Evolutionary conservation across 2,329 filamentous ascomycete genomes (phyloP), one percentile per base, ranked within the genome.

Genomic region (Cladosporium sp.): DNA sequence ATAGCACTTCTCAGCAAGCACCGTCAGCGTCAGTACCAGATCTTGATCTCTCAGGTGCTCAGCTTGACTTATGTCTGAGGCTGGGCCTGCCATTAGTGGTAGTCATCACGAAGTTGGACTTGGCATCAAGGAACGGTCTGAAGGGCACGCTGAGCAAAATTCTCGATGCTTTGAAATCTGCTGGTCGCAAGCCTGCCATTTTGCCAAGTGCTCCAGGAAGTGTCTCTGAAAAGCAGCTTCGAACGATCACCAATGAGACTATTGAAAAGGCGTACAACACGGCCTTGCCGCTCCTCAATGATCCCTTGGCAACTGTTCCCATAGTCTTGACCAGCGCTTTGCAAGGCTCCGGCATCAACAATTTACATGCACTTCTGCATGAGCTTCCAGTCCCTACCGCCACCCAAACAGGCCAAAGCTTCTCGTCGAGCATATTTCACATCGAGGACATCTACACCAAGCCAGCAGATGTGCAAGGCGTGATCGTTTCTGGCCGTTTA

Each of bases 371-470:
- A 17, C 80, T 97, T 19, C 78, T 99, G 12, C 84, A 87, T 59
- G 83, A 82, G 58, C 78, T 99, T 40, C 92, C 92, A 0, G 79
- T 93, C 20, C 87, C 71, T 1, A 34, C 7, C 8, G 19, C 39
- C 17, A 19, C 30, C 5, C 25, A 40, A 12, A 36, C 36, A 37
- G 39, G 17, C 9, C 47, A 34, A 8, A 22, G 47, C 11, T 36
- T 39, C 17, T 3, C 59, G 22, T 36, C 20, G 1, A 52, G 42
- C 25, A 76, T 97, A 1, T 97, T 97, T 68, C 89, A 97, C 69
- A 84, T 97, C 22, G 93, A 97, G 70, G 93, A 97, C 66, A 86
- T 92, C 1, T 97, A 96, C 72, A 89, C 84, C 59, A 82, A 92
- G 14, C 67, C 69, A 1, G 66, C 69, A 5, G 69, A 69, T 60